Percentiles rank a stretch among this genome's conserved stretches.
Evolutionary conservation across 495 filamentous ascomycete genomes (phyloP).

Genomic region (Aspergillus bertholletiae): DNA sequence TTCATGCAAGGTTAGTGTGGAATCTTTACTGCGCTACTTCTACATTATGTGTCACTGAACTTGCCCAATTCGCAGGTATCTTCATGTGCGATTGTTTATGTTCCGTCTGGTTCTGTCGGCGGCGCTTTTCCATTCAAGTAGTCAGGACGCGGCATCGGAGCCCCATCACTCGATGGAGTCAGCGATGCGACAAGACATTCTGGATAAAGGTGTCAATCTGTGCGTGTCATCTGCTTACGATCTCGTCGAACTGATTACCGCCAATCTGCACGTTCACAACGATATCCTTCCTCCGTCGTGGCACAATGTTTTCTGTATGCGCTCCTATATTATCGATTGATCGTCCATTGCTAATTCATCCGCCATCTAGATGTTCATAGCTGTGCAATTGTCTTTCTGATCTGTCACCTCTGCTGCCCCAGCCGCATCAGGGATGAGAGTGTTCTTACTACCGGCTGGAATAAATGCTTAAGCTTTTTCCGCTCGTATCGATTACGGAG

Average conservation of each 20-base stretch:
- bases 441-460: neutral
- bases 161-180: neutral
- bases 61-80: too few species aligned
- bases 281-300: neutral
- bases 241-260: neutral
- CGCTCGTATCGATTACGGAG: neutral
- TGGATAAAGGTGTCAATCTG: neutral
- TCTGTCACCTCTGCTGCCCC: neutral
- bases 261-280: neutral
- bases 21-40: too few species aligned
- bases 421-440: neutral
- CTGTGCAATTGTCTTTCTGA: neutral
- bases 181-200: neutral
- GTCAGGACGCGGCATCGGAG: neutral
- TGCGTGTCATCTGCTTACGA: neutral
- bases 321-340: neutral
- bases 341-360: neutral
- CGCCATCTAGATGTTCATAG: neutral
- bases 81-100: too few species aligned
- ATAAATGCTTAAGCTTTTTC: neutral
- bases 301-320: conserved; percentile 1
- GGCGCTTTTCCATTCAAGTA: neutral
- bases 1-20: too few species aligned
- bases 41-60: too few species aligned
- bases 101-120: neutral